A percentile compares a stretch with the other conserved stretches of the same genome.
Evolutionary conservation across 1,139 yeast genomes (phyloP).

Genomic region (Blastobotrys capitulatus): DNA sequence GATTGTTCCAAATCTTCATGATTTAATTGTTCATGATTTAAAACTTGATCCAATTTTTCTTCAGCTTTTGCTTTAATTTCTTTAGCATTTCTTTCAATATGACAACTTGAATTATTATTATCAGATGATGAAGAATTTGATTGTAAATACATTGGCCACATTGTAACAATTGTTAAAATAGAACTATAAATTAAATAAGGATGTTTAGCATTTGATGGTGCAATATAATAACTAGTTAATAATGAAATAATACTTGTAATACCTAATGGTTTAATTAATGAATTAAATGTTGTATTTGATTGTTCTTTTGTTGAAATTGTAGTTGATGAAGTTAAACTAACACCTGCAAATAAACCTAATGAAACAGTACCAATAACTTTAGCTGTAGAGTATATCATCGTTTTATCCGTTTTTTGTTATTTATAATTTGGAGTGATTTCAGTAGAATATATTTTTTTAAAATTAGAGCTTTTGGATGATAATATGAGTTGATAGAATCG

Average conservation of each 20-base stretch:
- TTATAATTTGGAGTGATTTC: neutral
- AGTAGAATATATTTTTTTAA: no score
- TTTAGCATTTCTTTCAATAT: neutral
- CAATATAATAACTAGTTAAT: conserved; percentile 20
- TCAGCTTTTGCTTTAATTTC: neutral
- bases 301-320: neutral
- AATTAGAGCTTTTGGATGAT: no score
- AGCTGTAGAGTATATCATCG: neutral
- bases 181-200: conserved; percentile 25
- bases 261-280: conserved; percentile 18
- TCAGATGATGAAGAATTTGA: no score
- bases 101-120: neutral
- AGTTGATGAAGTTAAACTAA: conserved; percentile 16
- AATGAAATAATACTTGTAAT: conserved; percentile 20
- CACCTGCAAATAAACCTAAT: conserved; percentile 28
- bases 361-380: conserved; percentile 30
- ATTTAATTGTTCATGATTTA: neutral
- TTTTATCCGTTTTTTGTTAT: neutral
- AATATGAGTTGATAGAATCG: no score
- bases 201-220: conserved; percentile 24
- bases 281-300: neutral
- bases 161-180: neutral
- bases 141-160: neutral
- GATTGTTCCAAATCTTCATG: conserved; percentile 7
- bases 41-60: neutral